Evolutionary conservation across 148 eudicot genomes (phyloP).

Genomic region (Talinum fruticosum): DNA sequence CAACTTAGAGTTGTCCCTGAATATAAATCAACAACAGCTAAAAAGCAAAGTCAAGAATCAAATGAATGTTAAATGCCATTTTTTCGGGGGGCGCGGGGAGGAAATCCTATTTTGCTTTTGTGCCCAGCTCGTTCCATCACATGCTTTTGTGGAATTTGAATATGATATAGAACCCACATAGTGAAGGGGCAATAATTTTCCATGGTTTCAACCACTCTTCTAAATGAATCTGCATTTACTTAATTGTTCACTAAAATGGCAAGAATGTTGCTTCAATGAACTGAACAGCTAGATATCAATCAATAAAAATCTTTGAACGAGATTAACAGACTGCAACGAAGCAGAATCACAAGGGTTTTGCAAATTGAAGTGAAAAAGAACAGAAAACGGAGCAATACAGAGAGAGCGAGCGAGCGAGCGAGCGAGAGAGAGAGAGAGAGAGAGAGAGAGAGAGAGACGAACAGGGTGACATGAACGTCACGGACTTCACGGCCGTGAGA

Average conservation of each 20-base stretch:
- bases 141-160: background rate
- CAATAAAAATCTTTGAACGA: background rate
- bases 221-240: background rate
- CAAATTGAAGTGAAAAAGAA: background rate
- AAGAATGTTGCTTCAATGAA: background rate
- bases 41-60: background rate
- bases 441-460: background rate
- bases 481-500: conserved; percentile 95
- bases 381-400: background rate
- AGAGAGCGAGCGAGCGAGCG: no score
- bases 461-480: conserved; percentile 78
- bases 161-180: background rate
- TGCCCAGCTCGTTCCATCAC: background rate
- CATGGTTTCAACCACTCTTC: background rate
- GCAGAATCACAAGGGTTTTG: no score
- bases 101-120: background rate
- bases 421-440: conserved; percentile 21
- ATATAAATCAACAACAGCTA: background rate
- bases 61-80: background rate
- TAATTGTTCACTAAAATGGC: background rate
- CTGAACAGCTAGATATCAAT: background rate
- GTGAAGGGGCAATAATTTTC: background rate
- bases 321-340: background rate
- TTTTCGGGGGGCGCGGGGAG: no score
- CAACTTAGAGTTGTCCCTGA: conserved; percentile 87